Evolutionary conservation across 768 basidiomycete genomes (phyloP).

Genomic region (Gymnopilus junonius): DNA sequence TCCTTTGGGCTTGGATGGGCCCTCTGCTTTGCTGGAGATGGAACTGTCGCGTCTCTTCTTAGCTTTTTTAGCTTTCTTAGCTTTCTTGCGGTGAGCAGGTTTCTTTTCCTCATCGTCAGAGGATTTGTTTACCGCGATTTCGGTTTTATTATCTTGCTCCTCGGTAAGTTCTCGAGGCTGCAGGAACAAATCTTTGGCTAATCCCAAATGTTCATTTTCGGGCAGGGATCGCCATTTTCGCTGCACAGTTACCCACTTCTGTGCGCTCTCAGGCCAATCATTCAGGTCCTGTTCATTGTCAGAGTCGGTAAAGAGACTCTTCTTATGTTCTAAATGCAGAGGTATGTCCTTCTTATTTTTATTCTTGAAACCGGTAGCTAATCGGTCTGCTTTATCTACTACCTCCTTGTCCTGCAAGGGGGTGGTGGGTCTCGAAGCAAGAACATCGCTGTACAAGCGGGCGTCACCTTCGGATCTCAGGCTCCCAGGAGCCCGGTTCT

Average conservation of each 20-base stretch:
- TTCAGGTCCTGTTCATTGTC: background rate
- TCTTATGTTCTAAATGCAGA: background rate
- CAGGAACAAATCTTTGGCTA: background rate
- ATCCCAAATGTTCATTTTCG: background rate
- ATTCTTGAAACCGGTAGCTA: background rate
- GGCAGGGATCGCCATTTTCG: background rate
- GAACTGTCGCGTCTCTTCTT: background rate
- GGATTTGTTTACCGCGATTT: background rate
- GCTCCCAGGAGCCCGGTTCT: background rate
- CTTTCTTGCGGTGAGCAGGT: background rate
- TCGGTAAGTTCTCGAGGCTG: background rate
- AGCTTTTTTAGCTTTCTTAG: background rate
- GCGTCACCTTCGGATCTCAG: background rate
- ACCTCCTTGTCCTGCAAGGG: background rate
- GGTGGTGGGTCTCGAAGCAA: background rate
- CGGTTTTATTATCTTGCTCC: background rate
- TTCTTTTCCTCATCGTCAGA: background rate
- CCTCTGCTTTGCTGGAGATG: background rate
- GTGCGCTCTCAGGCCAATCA: background rate
- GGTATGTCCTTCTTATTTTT: background rate
- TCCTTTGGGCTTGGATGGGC: background rate
- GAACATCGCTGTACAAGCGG: background rate
- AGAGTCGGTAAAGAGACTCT: background rate
- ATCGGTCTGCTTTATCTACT: background rate
- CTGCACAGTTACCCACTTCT: background rate